Conservation (phyloP, 345 rosid genomes). For the Brassica juncea region DNA sequence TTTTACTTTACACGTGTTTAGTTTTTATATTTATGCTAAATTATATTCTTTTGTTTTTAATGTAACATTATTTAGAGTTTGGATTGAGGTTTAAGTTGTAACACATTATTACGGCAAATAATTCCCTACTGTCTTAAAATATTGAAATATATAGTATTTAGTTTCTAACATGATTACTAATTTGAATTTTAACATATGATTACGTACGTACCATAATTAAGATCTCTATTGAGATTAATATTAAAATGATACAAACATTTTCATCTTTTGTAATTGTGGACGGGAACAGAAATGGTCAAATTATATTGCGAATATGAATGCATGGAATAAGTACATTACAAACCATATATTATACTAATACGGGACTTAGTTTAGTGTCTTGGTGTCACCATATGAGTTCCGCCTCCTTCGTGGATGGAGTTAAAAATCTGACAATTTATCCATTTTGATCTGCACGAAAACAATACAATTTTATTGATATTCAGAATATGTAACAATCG, state of each 20-base stretch:
- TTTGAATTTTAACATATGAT: neutral
- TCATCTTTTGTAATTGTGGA: neutral
- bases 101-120: neutral
- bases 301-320: neutral
- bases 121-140: neutral
- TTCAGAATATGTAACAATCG: neutral
- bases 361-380: neutral
- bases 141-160: neutral
- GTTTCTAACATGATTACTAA: neutral
- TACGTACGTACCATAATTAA: neutral
- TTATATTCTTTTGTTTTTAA: neutral
- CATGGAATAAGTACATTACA: slow-evolving; percentile 1
- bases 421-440: neutral
- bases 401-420: neutral
- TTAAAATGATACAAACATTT: neutral
- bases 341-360: neutral
- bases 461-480: neutral
- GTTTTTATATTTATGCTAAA: neutral
- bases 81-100: neutral
- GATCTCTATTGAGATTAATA: neutral
- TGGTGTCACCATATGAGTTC: neutral
- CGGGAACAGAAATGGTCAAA: neutral
- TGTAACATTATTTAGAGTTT: neutral
- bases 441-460: neutral
- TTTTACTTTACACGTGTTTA: slow-evolving; percentile 4